phyloP scores from a whole-genome alignment of 176 grass and related monocot genomes.

The Oryza punctata region DNA sequence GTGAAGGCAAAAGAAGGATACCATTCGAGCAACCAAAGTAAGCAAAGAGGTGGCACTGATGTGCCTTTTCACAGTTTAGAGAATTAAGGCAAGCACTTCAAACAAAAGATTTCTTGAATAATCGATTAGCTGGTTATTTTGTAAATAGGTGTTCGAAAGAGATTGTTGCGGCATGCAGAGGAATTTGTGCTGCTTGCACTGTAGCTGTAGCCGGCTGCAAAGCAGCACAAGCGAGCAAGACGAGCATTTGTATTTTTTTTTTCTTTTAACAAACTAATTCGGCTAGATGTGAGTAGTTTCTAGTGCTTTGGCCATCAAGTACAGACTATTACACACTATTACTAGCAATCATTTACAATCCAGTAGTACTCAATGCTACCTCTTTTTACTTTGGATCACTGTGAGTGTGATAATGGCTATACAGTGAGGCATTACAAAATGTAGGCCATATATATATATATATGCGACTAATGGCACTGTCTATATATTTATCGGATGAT shows the following conservation, averaged over 20 bases:
- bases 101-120: too few species aligned
- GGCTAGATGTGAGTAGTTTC: too few species aligned
- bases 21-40: background rate
- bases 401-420: background rate
- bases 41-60: background rate
- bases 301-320: background rate
- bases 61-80: slow-evolving; percentile 8
- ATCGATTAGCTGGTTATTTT: too few species aligned
- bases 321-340: background rate
- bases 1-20: slow-evolving; percentile 1
- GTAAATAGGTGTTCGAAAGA: too few species aligned
- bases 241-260: background rate
- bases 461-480: too few species aligned
- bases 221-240: too few species aligned
- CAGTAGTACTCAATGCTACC: background rate
- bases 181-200: too few species aligned
- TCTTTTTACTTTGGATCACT: background rate
- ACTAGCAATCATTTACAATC: background rate
- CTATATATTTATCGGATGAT: too few species aligned
- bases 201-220: too few species aligned
- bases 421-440: background rate
- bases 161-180: too few species aligned
- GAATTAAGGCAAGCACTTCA: too few species aligned
- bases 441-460: background rate
- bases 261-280: background rate